Evolutionary conservation across 495 filamentous ascomycete genomes (phyloP), one percentile per base, ranked within the genome.

Genomic region (Aspergillus nidulans): DNA sequence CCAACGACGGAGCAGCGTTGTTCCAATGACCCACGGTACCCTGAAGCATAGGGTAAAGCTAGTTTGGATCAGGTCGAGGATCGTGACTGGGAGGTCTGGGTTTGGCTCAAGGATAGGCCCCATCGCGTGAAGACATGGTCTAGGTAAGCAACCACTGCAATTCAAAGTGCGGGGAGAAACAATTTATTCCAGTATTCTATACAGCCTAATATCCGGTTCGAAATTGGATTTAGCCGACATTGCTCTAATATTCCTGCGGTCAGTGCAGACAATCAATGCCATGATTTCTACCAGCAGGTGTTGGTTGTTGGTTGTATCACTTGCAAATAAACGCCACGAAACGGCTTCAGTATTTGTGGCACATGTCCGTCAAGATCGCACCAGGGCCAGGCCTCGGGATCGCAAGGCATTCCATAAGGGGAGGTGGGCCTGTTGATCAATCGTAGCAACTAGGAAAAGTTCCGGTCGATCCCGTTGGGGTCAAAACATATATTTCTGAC

Each of bases 1-100:
- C 53, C 53, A 60, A 13, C 53, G 58, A 1, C 58, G 46, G 26
- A 52, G 16, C 19, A 60, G 49, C 34, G 58, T 60, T 1, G 58
- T 46, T 8, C 55, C 13, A 1, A 52, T 36, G 8, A 52, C 50
- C 58, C 58, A 60, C 44, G 58, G 58, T 7, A 60, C 12, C 16
- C 58, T 48, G n/a, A 60, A 32, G 21, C 28, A 40, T n/a, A 52
- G 21, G 0, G 58, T 57, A 34, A 53, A 42, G 20, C 48, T 19
- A 16, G 49, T 53, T 20, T 52, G 53, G 10, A 56, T 21, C 2
- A 52, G 20, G 39, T 60, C 43, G 0, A 43, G 10, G 1, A 56
- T 18, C 30, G 47, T 56, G 6, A 60, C 18, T 3, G 28, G 47
- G 1, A 48, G 48, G 15, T 32, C 23, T 19, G 58, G 53, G 9